Percentiles rank a stretch among this genome's conserved stretches.
Conservation (phyloP, 2,329 filamentous ascomycete species). For the Clonostachys sp. region DNA sequence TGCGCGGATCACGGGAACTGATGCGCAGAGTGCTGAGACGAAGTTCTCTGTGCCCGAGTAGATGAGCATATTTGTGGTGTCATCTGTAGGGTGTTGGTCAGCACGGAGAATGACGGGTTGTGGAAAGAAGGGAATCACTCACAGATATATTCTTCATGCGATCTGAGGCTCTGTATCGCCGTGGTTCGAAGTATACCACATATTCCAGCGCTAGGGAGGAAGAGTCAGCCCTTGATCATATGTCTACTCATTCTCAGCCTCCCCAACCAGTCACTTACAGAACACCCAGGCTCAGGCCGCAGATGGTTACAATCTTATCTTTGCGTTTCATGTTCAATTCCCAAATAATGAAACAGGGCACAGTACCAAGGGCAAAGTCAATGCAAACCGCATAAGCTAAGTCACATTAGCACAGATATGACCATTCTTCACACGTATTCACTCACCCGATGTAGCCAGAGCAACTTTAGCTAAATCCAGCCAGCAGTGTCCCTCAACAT, state of each 20-base stretch:
- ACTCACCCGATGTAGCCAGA: slow-evolving; percentile 4
- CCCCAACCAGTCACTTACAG: slow-evolving; percentile 9
- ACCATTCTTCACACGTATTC: not conserved
- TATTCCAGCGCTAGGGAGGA: slow-evolving; percentile 3
- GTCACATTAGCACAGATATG: not conserved
- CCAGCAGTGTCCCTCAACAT: slow-evolving; percentile 12
- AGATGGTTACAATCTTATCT: slow-evolving; percentile 16
- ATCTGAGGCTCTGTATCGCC: slow-evolving; percentile 3
- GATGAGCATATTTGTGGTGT: slow-evolving; percentile 10
- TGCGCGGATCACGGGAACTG: slow-evolving; percentile 7
- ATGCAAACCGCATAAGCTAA: slow-evolving; percentile 8
- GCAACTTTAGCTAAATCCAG: slow-evolving; percentile 6
- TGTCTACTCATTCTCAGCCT: not conserved
- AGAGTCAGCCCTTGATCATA: not conserved
- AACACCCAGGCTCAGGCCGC: slow-evolving; percentile 17
- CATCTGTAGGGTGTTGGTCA: slow-evolving; percentile 3
- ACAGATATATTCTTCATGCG: slow-evolving; percentile 8
- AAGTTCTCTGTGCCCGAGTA: slow-evolving; percentile 11
- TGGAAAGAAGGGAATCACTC: not conserved
- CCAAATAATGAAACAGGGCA: slow-evolving; percentile 16
- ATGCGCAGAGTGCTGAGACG: slow-evolving; percentile 8
- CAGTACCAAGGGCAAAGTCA: slow-evolving; percentile 11
- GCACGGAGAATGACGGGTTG: not conserved
- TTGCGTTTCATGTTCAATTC: slow-evolving; percentile 15
- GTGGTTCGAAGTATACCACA: slow-evolving; percentile 7